phyloP scores from a whole-genome alignment of 2,329 filamentous ascomycete genomes.

The Diaporthe vaccinii region DNA sequence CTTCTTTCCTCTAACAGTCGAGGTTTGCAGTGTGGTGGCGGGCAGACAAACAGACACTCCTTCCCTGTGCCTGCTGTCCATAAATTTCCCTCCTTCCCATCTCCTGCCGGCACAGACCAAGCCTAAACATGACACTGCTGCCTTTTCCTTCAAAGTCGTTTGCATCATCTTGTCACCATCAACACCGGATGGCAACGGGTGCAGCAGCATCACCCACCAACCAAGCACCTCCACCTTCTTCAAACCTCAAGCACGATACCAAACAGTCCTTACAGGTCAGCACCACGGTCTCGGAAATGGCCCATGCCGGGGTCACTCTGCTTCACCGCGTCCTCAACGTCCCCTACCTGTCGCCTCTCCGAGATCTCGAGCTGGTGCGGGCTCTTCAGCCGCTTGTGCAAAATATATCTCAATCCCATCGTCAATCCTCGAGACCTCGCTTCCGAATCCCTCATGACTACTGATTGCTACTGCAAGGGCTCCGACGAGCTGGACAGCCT shows the following conservation, averaged over 20 bases:
- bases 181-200: not conserved
- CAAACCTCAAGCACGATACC: not conserved
- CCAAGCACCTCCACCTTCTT: not conserved
- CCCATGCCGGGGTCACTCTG: slow-evolving; percentile 46
- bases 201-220: not conserved
- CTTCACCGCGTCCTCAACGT: slow-evolving; percentile 83
- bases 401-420: slow-evolving; percentile 57
- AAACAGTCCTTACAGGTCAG: slow-evolving; percentile 49
- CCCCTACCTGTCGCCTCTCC: slow-evolving; percentile 90
- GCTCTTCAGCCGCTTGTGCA: slow-evolving; percentile 78
- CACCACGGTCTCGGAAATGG: slow-evolving; percentile 37
- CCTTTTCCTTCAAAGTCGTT: not conserved
- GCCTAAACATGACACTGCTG: not conserved
- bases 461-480: slow-evolving; percentile 94
- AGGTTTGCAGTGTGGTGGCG: not conserved
- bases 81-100: not conserved
- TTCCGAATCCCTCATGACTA: slow-evolving; percentile 83
- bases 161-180: not conserved
- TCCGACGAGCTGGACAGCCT: slow-evolving; percentile 95
- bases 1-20: not conserved
- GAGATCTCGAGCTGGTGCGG: slow-evolving; percentile 74
- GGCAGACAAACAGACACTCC: not conserved
- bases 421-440: slow-evolving; percentile 75
- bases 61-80: not conserved
- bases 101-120: not conserved